Percentiles rank a stretch among this genome's conserved stretches.
Evolutionary conservation across 2,329 filamentous ascomycete species (phyloP).

Genomic region (Penicillium sp.): DNA sequence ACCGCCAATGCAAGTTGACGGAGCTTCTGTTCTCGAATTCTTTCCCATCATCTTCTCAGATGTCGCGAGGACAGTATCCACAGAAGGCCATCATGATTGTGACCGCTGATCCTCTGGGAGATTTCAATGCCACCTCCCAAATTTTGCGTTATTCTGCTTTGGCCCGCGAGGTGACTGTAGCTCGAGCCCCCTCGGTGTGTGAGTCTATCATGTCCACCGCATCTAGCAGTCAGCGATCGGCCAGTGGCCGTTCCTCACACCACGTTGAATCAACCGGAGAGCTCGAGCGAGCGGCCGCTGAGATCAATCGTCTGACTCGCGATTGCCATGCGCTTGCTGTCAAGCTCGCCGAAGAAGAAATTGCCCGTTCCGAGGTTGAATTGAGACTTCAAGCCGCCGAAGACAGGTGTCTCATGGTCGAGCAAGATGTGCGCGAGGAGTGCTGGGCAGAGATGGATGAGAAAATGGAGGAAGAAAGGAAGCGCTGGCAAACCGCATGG

Average conservation of each 20-base stretch:
- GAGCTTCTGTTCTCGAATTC: constrained; percentile 87
- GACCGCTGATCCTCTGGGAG: constrained; percentile 86
- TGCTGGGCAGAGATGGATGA: constrained; percentile 84
- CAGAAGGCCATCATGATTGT: constrained; percentile 96
- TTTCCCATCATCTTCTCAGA: constrained; percentile 65
- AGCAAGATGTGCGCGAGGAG: constrained; percentile 85
- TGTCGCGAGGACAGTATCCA: constrained; percentile 61
- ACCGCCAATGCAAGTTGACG: constrained; percentile 81
- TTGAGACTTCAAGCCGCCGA: constrained; percentile 68
- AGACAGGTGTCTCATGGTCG: constrained; percentile 69
- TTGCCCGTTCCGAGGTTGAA: constrained; percentile 71
- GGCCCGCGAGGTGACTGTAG: constrained; percentile 88
- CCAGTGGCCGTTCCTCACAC: constrained; percentile 47
- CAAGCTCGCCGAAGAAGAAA: constrained; percentile 70
- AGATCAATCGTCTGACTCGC: constrained; percentile 76
- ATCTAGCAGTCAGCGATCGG: constrained; percentile 35
- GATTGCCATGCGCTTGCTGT: constrained; percentile 75
- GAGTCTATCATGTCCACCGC: constrained; percentile 61
- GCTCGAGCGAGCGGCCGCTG: constrained; percentile 77
- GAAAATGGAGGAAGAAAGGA: constrained; percentile 71
- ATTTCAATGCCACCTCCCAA: constrained; percentile 96
- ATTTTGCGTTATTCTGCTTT: constrained; percentile 93
- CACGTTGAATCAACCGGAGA: constrained; percentile 57
- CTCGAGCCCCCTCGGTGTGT: constrained; percentile 80
- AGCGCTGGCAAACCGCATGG: constrained; percentile 77